Base-by-base conservation (phyloP, 2,329 filamentous ascomycete genomes). In the Capronia epimyces region DNA sequence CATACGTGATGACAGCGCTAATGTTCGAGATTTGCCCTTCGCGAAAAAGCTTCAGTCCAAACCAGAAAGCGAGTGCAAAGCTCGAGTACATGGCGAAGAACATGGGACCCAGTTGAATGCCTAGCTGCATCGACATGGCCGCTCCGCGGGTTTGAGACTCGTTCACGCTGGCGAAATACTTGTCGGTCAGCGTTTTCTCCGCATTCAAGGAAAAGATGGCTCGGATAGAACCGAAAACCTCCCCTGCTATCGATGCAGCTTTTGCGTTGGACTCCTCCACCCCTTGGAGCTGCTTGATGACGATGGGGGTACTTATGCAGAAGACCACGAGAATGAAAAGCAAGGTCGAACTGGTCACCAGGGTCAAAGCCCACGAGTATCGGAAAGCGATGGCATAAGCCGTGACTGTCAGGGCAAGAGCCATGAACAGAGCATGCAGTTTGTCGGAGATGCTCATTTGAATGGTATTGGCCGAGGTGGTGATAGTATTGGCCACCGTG, bases 371-470 rank as follows among this genome's bases (percentile, higher is more conserved):
- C 73, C 75, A 77, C 24, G 71, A 75, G 52, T 75, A 77, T 13
- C 67, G 61, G 54, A 80, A 79, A 0, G 77, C 72, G 41, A 80
- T 72, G 9, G 70, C 66, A n/a, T 77, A 68, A 48, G 75, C 74
- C 0, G 75, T 63, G 4, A 73, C 56, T 3, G 75, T 60, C 1
- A 73, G 60, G 2, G 72, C 63, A 2, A 71, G 44, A 1, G 66
- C 69, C 44, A 74, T 69, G 24, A 76, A 65, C 1, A 76, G 63
- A 1, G 64, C 64, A 1, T 69, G 68, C 3, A 80, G 64, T 46
- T 75, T 74, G 56, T 79, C 76, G 0, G 76, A 78, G n/a, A 79
- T 73, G 15, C 75, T 76, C 21, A 75, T 66, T 50, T 80, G 77
- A 9, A 80, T 70, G 0, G 72, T 72, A 55, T 79, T 79, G 25